Evolutionary conservation across 2,329 filamentous ascomycete species (phyloP).

Genomic region (Westerdykella sp.): DNA sequence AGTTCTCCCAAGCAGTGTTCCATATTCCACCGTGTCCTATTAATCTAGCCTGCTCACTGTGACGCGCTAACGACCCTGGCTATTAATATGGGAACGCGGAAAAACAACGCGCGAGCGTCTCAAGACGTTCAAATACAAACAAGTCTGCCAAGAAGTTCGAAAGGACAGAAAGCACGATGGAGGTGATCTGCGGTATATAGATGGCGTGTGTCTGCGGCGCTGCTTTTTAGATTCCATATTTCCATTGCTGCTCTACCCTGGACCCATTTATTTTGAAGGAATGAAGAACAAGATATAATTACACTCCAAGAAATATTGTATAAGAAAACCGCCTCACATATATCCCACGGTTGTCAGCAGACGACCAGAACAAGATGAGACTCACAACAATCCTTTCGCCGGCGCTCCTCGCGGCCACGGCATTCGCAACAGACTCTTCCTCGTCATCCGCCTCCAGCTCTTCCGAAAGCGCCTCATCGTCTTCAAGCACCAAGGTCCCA

Average conservation of each 20-base stretch:
- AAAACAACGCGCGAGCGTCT: slow-evolving; percentile 11
- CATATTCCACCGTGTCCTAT: slow-evolving; percentile 16
- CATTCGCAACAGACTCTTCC: slow-evolving; percentile 11
- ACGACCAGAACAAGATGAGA: slow-evolving; percentile 15
- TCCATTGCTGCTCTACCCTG: neutral
- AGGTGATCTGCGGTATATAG: slow-evolving; percentile 10
- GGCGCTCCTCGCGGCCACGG: slow-evolving; percentile 16
- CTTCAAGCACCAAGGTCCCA: slow-evolving; percentile 5
- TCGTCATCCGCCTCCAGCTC: slow-evolving; percentile 2
- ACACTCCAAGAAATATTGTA: neutral
- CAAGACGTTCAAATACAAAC: neutral
- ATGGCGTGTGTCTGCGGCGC: slow-evolving; percentile 1
- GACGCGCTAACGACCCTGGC: slow-evolving; percentile 7
- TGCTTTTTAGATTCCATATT: neutral
- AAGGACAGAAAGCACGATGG: slow-evolving; percentile 7
- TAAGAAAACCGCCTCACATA: neutral
- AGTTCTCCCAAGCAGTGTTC: neutral
- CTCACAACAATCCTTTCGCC: slow-evolving; percentile 16
- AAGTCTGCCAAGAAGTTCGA: slow-evolving; percentile 2
- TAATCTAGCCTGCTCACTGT: slow-evolving; percentile 11
- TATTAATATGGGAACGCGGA: slow-evolving; percentile 19
- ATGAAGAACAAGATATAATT: neutral
- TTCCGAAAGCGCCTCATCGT: slow-evolving; percentile 7
- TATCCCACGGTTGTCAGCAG: neutral
- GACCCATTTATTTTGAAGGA: neutral